Conservation (phyloP, 2,329 filamentous ascomycete species). For the Venturia nashicola region DNA sequence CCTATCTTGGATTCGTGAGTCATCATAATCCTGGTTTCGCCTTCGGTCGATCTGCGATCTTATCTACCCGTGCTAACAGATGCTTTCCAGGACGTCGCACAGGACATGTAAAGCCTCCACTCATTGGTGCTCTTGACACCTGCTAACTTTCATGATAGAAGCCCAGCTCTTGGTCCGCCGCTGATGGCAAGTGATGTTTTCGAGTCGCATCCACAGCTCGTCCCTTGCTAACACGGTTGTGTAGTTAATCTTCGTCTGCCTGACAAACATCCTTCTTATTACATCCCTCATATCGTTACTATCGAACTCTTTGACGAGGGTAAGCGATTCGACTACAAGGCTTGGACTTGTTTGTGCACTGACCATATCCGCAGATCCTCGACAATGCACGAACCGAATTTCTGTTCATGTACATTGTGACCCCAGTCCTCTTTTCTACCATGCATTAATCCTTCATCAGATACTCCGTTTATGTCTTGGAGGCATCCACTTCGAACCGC, state of each 20-base stretch:
- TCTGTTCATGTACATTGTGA: conserved; percentile 52
- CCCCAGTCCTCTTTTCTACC: not conserved
- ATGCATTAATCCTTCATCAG: conserved; percentile 17
- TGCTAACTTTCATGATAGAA: conserved; percentile 21
- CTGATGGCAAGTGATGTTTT: conserved; percentile 31
- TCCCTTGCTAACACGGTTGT: not conserved
- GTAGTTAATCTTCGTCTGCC: conserved; percentile 58
- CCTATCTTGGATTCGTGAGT: conserved; percentile 60
- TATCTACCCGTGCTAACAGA: not conserved
- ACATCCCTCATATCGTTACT: conserved; percentile 68
- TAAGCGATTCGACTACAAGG: conserved; percentile 18
- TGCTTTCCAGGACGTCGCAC: conserved; percentile 29
- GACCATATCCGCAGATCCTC: conserved; percentile 35
- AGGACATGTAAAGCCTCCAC: conserved; percentile 25
- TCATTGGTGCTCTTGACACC: conserved; percentile 4
- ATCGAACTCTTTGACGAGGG: conserved; percentile 58
- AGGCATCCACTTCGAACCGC: conserved; percentile 36
- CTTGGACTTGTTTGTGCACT: conserved; percentile 19
- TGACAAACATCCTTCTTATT: conserved; percentile 69
- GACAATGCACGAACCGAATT: conserved; percentile 61
- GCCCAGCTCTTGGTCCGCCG: conserved; percentile 38
- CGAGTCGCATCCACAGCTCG: not conserved
- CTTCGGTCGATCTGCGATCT: not conserved
- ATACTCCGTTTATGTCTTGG: conserved; percentile 42
- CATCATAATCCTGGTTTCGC: not conserved